Evolutionary conservation across 352 stramenopile genomes (phyloP), one percentile per base, ranked within the genome.

Genomic region (Pythium apleroticum): DNA sequence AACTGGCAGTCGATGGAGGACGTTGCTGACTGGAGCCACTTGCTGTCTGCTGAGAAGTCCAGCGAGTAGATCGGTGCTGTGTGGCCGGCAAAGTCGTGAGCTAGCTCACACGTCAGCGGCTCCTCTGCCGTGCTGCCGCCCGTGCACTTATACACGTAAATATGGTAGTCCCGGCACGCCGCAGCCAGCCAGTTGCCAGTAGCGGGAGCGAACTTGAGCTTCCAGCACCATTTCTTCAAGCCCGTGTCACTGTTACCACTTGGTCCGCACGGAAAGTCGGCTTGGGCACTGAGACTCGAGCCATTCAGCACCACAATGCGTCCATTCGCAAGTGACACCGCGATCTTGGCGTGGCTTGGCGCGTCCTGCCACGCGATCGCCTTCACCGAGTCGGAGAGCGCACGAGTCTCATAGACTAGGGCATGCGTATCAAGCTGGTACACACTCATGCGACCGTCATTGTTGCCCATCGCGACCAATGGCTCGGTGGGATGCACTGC

Each of bases 11-110:
- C 78, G 0, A 71, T 60, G n/a, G 76, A 76, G 1, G 72, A 80
- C 0, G 76, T 93, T 0, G 80, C 76, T 12, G 81, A 90, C 49
- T 90, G 84, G 14, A 96, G 65, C 73, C 84, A 92, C 14, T 68
- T 53, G 2, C 69, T 68, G 53, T 91, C 72, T 3, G 75, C 22
- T 3, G 77, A 88, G 41, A 90, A 96, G 53, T 96, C 88, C 3
- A 96, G 66, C 30, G 88, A 66, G 1, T 68, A 61, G 17, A 96
- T 75, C 35, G 70, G 82, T 3, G 74, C 73, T 0, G 81, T 90
- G 52, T 95, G 88, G 0, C 84, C 85, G 1, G 78, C 68, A 63
- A 93, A 91, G 9, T 75, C 76, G 41, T 89, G 72, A 2, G 69
- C 46, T 49, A 89, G 57, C 12, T 85, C 77, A 56, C 79, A 81